A percentile compares a stretch with the other conserved stretches of the same genome.
Conservation (phyloP, 1,284 basidiomycete genomes). For the Hypsizygus ulmarius region DNA sequence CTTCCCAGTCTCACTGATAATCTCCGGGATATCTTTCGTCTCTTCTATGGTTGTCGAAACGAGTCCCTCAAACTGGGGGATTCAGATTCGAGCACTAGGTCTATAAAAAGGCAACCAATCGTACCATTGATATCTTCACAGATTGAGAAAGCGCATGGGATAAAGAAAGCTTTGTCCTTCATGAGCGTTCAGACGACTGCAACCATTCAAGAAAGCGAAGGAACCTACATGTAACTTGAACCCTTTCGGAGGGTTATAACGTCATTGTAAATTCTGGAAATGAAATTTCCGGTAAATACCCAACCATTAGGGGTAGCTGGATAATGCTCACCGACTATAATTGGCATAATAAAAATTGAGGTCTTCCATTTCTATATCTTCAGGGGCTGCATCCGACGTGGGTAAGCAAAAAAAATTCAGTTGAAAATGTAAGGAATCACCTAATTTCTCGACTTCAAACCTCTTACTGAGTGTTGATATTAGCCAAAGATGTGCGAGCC, state of each 20-base stretch:
- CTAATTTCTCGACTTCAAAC: constrained; percentile 88
- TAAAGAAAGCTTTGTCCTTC: constrained; percentile 91
- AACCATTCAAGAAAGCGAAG: constrained; percentile 19
- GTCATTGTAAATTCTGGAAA: constrained; percentile 90
- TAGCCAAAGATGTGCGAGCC: constrained; percentile 7
- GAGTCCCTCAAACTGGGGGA: constrained; percentile 80
- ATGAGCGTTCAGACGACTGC: constrained; percentile 19
- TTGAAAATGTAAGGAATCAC: constrained; percentile 37
- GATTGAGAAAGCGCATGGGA: constrained; percentile 96
- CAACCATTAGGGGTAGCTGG: constrained; percentile 10
- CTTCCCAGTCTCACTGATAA: constrained; percentile 92
- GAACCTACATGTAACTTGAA: constrained; percentile 87
- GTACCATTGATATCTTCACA: constrained; percentile 90
- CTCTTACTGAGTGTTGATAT: constrained; percentile 60
- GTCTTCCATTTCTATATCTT: constrained; percentile 93
- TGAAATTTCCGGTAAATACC: constrained; percentile 10
- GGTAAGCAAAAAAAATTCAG: constrained; percentile 4
- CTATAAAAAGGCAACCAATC: constrained; percentile 17
- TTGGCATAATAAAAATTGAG: constrained; percentile 97
- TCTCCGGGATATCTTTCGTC: constrained; percentile 94
- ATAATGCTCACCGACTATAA: constrained; percentile 75
- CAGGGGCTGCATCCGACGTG: constrained; percentile 48
- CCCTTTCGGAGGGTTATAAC: constrained; percentile 95
- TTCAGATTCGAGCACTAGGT: neutral
- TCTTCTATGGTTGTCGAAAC: constrained; percentile 94